Conservation (phyloP, 805 yeast species). For the Metschnikowia orientalis region DNA sequence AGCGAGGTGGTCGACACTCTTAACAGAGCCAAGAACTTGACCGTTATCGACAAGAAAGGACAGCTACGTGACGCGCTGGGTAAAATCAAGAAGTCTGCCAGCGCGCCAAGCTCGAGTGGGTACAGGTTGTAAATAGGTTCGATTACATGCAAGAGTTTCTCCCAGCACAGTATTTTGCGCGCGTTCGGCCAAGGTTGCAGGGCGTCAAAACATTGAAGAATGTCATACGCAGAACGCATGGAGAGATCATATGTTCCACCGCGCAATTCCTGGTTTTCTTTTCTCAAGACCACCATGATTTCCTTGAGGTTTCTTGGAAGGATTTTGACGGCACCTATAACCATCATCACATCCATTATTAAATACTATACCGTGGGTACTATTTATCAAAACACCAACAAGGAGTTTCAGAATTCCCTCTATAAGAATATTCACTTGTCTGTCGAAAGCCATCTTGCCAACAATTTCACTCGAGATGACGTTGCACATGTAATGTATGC, state of each 20-base stretch:
- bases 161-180: no score
- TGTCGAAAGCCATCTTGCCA: slow-evolving; percentile 25
- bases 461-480: slow-evolving; percentile 20
- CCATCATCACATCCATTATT: slow-evolving; percentile 17
- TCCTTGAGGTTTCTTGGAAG: slow-evolving; percentile 20
- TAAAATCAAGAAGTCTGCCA: slow-evolving; percentile 47
- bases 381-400: slow-evolving; percentile 23
- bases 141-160: no score
- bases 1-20: slow-evolving; percentile 68
- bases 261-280: no score
- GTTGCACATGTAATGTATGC: slow-evolving; percentile 20
- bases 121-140: slow-evolving; percentile 22
- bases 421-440: slow-evolving; percentile 28
- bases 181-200: no score
- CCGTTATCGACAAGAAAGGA: slow-evolving; percentile 73
- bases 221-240: no score
- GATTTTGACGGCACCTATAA: slow-evolving; percentile 24
- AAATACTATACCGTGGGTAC: slow-evolving; percentile 34
- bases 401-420: slow-evolving; percentile 26
- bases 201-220: no score
- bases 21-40: slow-evolving; percentile 67
- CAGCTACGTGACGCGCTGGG: slow-evolving; percentile 71
- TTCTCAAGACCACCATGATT: slow-evolving; percentile 11
- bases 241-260: no score
- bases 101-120: slow-evolving; percentile 25